Evolutionary conservation across 441 rosid species (phyloP).

Genomic region (Populus tomentosa): DNA sequence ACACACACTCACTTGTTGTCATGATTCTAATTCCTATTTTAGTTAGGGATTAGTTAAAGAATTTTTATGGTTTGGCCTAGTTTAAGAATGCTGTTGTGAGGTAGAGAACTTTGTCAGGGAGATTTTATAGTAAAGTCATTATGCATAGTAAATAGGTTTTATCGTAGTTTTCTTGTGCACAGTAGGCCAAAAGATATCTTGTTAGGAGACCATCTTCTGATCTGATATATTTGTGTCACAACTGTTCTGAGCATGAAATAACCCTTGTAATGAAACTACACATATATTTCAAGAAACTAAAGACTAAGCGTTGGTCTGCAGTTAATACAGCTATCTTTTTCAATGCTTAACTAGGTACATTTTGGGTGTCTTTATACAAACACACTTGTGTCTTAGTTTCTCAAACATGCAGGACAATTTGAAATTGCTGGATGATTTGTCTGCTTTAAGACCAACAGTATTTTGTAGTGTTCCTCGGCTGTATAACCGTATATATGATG

Average conservation of each 20-base stretch:
- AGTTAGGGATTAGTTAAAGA: neutral
- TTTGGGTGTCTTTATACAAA: neutral
- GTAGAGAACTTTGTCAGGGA: no score
- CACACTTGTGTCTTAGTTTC: conserved; percentile 5
- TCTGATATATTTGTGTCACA: neutral
- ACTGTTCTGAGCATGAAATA: neutral
- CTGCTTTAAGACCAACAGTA: conserved; percentile 81
- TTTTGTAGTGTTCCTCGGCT: conserved; percentile 95
- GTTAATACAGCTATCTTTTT: neutral
- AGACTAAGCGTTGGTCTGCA: neutral
- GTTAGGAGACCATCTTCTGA: neutral
- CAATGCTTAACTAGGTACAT: neutral
- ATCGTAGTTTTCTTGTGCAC: no score
- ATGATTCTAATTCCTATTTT: neutral
- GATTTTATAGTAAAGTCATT: no score
- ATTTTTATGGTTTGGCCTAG: no score
- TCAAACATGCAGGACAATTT: conserved; percentile 65
- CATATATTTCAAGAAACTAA: neutral
- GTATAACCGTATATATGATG: conserved; percentile 83
- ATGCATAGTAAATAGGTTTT: no score
- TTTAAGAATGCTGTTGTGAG: no score
- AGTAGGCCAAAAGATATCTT: neutral
- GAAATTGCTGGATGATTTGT: conserved; percentile 92
- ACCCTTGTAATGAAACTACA: neutral
- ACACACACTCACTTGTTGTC: neutral